Evolutionary conservation across 306 rosid species (phyloP), one percentile per base, ranked within the genome.

Genomic region (Abrus pulchellus): DNA sequence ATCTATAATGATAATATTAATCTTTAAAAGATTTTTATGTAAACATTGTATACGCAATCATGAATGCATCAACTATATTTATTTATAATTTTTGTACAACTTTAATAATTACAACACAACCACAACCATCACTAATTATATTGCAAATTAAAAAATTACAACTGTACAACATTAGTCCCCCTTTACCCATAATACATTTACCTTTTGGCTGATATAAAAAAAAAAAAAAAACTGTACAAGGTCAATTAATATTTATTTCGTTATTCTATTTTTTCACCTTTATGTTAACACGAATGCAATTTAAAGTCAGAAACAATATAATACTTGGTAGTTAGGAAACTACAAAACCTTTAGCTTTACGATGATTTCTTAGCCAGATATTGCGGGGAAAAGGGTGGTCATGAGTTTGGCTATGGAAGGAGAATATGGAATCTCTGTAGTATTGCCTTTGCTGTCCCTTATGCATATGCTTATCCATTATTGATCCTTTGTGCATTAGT

Each of bases 381-480:
- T 12, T 56, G 54, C n/a, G 66, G 63, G 76, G 14, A 67, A 67
- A 47, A 69, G 28, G 60, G 30, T 36, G 54, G 82, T 41, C 82
- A 68, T 65, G 2, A 8, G 63, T 40, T 69, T 50, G 43, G 6
- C 9, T 9, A 76, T 8, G 40, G 40, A 70, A 29, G 41, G 38
- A 69, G 68, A 33, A 76, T 70, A 49, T 54, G 70, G 85, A 81
- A 74, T 74, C 75, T 74, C 54, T 11, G 3, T 36, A 56, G 20
- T 33, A 50, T 41, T 10, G 76, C 66, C 68, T 52, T 12, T 67
- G 52, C 8, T 57, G 6, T 59, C 66, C 13, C 53, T 79, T 30
- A 29, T 50, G 74, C 64, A 50, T 70, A 28, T 71, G 12, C 49
- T 74, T 43, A 65, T 47, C 4, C 44, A 10, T 75, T 67, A 63